A percentile compares a stretch with the other conserved stretches of the same genome.
phyloP scores from a whole-genome alignment of 208 protist species.

The Leishmania turanica region DNA sequence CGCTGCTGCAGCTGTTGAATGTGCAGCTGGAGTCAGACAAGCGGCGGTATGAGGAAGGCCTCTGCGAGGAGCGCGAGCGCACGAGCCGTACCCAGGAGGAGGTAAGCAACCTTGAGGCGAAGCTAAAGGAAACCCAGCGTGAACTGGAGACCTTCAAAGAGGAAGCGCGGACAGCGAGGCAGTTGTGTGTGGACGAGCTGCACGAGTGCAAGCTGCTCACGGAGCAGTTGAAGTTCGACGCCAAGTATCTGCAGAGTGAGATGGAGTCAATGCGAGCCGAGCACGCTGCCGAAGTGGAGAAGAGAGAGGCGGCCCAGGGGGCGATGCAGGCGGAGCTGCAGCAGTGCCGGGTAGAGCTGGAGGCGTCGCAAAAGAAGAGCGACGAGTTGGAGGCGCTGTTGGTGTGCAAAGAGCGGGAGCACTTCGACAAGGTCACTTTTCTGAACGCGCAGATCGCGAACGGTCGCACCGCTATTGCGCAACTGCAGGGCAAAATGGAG shows the following conservation, averaged over 20 bases:
- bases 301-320: constrained; percentile 33
- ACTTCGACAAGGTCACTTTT: constrained; percentile 89
- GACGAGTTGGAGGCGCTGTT: constrained; percentile 69
- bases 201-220: constrained; percentile 77
- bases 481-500: constrained; percentile 67
- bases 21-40: constrained; percentile 79
- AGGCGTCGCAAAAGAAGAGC: constrained; percentile 61
- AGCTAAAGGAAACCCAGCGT: constrained; percentile 43
- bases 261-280: constrained; percentile 55
- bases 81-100: constrained; percentile 41
- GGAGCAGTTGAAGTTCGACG: constrained; percentile 87
- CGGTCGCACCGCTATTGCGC: constrained; percentile 64
- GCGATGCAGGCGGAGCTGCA: constrained; percentile 42
- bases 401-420: constrained; percentile 65
- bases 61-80: constrained; percentile 54
- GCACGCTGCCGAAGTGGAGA: constrained; percentile 29
- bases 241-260: constrained; percentile 75
- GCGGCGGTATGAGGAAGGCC: constrained; percentile 56
- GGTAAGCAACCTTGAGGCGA: constrained; percentile 34
- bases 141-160: constrained; percentile 45
- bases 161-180: constrained; percentile 44
- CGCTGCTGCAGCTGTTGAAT: constrained; percentile 87
- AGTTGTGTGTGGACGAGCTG: constrained; percentile 42
- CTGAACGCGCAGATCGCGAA: constrained; percentile 89
- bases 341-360: constrained; percentile 53